These are phyloP conservation scores for Sicyos baderoa DNA, from an alignment of 306 rosid genomes.

Conservation along the genomic window DNA sequence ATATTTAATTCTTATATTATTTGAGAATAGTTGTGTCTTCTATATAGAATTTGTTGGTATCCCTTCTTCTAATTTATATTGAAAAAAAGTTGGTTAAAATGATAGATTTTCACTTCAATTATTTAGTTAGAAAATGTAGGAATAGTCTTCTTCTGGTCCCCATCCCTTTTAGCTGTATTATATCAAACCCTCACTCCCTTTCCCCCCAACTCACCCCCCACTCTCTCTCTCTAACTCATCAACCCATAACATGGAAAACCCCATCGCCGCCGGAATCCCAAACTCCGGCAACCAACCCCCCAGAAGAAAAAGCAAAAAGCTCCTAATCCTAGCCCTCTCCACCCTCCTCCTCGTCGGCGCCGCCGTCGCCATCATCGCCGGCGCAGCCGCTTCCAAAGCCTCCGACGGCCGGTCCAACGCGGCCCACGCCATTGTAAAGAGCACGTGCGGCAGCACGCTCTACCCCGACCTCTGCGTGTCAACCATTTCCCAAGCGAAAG, in stretches of 20 bases:
- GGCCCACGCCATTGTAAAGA: conserved; percentile 48
- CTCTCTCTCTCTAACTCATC: no score
- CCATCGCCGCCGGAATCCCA: conserved; percentile 31
- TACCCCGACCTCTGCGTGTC: conserved; percentile 74
- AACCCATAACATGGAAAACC: conserved; percentile 14
- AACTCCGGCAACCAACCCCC: neutral
- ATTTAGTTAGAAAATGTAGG: no score
- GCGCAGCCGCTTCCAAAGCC: conserved; percentile 24
- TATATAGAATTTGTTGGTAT: no score
- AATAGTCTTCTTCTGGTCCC: no score
- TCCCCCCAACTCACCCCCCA: no score
- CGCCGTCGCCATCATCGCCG: conserved; percentile 35
- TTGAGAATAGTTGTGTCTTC: no score
- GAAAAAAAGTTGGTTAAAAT: no score
- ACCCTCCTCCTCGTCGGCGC: conserved; percentile 34
- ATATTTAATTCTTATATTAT: no score
- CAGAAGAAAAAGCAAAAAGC: conserved; percentile 29
- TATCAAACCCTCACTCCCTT: no score
- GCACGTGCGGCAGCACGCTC: conserved; percentile 54
- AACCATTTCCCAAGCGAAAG: conserved; percentile 30
- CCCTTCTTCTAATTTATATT: no score
- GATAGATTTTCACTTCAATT: no score
- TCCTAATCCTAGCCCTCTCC: conserved; percentile 32
- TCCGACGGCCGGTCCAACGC: conserved; percentile 19
- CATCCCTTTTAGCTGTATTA: no score